Base-by-base conservation (phyloP, 345 rosid genomes). In the Acer saccharum region DNA sequence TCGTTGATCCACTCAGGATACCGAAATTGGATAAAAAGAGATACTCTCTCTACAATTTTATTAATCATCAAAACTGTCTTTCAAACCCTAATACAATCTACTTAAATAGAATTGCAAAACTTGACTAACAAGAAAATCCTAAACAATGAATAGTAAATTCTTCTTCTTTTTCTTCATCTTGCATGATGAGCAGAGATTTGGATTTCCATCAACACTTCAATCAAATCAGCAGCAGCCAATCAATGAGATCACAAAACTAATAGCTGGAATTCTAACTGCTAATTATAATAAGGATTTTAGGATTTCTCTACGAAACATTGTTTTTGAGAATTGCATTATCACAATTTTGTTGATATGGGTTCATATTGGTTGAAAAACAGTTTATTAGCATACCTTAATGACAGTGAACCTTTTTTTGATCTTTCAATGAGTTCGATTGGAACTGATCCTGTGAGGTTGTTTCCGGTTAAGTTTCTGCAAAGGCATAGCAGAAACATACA, bases 111-210 rank as follows among this genome's bases (percentile, higher is more conserved):
- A n/a, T n/a, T n/a, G n/a, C n/a, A n/a, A n/a, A n/a, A n/a, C n/a
- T n/a, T n/a, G n/a, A n/a, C n/a, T n/a, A n/a, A n/a, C n/a, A n/a
- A n/a, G n/a, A n/a, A n/a, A n/a, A n/a, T n/a, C n/a, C n/a, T n/a
- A n/a, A n/a, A n/a, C n/a, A n/a, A n/a, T n/a, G n/a, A n/a, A n/a
- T n/a, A n/a, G n/a, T n/a, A n/a, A n/a, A n/a, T n/a, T 78, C 27
- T 69, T 76, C 69, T 77, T 78, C 9, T 55, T 68, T 23, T 32
- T 62, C 21, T 0, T 20, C 25, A 2, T n/a, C 21, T 0, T 35
- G 72, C 83, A 81, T 12, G 80, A 72, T 13, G 72, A 23, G 65
- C 79, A 84, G n/a, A 76, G 84, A 27, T 48, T n/a, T 46, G 72
- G 69, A 52, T 84, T 84, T 46, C 79, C 84, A 21, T 77, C 83